Evolutionary conservation across 495 filamentous ascomycete species (phyloP).

Genomic region (Aspergillus sclerotiicarbonarius): DNA sequence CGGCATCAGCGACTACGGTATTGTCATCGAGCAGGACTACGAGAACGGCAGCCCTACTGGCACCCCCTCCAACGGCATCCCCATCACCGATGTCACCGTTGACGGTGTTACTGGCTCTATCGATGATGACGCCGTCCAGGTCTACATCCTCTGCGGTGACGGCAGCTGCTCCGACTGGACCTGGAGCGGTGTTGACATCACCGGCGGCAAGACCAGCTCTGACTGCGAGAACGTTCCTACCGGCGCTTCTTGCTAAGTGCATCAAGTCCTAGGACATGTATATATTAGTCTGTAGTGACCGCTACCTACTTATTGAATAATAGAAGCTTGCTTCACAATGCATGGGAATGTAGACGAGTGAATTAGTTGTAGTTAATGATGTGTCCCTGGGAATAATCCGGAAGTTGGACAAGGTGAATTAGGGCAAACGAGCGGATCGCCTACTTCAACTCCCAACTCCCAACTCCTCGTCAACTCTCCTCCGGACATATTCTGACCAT

Average conservation of each 20-base stretch:
- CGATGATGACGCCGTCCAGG: conserved; percentile 33
- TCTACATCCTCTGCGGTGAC: conserved; percentile 57
- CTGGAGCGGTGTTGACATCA: conserved; percentile 45
- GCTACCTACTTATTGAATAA: no score
- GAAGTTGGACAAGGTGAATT: no score
- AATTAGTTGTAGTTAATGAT: no score
- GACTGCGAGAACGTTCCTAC: conserved; percentile 44
- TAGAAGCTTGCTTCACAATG: no score
- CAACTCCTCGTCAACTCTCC: no score
- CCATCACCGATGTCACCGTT: conserved; percentile 59
- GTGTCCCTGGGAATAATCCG: no score
- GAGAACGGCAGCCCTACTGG: conserved; percentile 61
- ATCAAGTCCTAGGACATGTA: no score
- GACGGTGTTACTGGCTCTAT: conserved; percentile 52
- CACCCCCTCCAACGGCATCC: conserved; percentile 58
- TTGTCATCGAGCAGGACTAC: conserved; percentile 70
- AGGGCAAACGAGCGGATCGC: no score
- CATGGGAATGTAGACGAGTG: no score
- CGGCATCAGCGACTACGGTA: conserved; percentile 59
- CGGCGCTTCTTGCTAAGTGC: conserved; percentile 37
- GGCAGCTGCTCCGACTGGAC: conserved; percentile 47
- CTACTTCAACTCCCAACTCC: no score
- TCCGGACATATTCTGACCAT: no score
- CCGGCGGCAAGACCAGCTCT: conserved; percentile 46
- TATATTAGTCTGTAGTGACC: no score